Conservation (phyloP, 1,284 basidiomycete genomes). For the Cryptococcus amylolentus region DNA sequence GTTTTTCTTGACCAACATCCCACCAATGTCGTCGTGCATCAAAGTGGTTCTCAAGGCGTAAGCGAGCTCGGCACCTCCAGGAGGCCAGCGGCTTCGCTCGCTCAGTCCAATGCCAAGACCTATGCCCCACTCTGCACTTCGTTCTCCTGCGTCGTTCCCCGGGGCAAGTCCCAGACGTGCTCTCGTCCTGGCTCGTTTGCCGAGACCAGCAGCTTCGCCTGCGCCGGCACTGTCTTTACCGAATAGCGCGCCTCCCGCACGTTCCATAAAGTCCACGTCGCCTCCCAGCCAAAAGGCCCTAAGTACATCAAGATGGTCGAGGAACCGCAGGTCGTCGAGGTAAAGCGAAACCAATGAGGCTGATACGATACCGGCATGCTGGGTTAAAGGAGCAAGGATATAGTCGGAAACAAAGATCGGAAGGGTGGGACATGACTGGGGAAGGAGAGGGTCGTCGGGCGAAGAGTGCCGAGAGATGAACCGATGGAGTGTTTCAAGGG, state of each 20-base stretch:
- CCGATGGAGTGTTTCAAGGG: constrained; percentile 23
- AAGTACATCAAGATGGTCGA: constrained; percentile 44
- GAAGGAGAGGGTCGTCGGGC: constrained; percentile 24
- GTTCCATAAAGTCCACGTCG: constrained; percentile 36
- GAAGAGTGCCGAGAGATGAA: constrained; percentile 31
- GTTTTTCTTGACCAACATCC: constrained; percentile 6
- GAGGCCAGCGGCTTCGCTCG: constrained; percentile 72
- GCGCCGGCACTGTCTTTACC: constrained; percentile 34
- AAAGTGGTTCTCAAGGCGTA: constrained; percentile 61
- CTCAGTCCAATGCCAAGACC: constrained; percentile 69
- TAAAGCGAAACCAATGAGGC: constrained; percentile 41
- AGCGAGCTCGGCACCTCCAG: constrained; percentile 74
- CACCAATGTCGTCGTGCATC: constrained; percentile 19
- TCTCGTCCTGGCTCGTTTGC: constrained; percentile 35
- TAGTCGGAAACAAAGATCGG: constrained; percentile 33
- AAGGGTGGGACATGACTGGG: constrained; percentile 29
- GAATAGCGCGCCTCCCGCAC: constrained; percentile 38
- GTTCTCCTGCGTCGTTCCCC: constrained; percentile 1
- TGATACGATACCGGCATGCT: constrained; percentile 35
- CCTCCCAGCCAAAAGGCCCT: constrained; percentile 41
- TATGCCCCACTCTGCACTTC: constrained; percentile 51
- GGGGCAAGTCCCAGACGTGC: constrained; percentile 33
- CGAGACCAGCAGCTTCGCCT: constrained; percentile 31
- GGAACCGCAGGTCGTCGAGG: constrained; percentile 38
- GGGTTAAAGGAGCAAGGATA: constrained; percentile 37